Percentiles rank a stretch among this genome's conserved stretches.
phyloP scores from a whole-genome alignment of 1,139 yeast genomes.

The Tardiomyces digboiensis region DNA sequence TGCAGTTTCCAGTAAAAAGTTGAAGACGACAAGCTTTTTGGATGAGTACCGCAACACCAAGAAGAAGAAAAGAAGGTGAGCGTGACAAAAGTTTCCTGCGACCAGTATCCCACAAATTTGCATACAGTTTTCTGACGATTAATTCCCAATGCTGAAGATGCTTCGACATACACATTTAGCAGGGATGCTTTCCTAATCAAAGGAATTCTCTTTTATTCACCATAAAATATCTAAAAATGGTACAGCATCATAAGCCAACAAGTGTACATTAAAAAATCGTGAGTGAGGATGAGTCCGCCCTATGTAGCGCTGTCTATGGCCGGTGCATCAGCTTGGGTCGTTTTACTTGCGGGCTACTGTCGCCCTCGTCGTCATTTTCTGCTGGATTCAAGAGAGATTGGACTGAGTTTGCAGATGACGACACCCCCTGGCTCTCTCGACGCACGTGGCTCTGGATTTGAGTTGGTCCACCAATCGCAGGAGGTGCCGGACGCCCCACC shows the following conservation, averaged over 20 bases:
- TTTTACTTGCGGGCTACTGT: not conserved
- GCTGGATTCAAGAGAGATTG: not conserved
- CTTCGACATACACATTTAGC: no score
- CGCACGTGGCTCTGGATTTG: not conserved
- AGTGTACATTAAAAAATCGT: no score
- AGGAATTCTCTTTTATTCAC: no score
- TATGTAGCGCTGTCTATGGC: not conserved
- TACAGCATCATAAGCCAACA: no score
- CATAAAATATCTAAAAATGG: no score
- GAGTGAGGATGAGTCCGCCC: no score
- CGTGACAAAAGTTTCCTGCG: no score
- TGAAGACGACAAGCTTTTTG: not conserved
- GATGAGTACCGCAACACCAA: not conserved
- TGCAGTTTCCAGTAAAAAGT: not conserved
- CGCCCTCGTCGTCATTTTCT: not conserved
- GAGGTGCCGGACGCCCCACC: not conserved
- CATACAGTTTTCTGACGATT: no score
- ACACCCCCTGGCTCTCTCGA: not conserved
- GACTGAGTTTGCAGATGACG: not conserved
- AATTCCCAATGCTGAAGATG: no score
- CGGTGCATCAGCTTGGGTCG: not conserved
- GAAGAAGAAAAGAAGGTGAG: not conserved
- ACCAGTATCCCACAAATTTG: no score
- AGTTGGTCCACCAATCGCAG: not conserved
- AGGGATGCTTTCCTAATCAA: no score